Evolutionary conservation across 306 rosid species (phyloP).

Genomic region (Cucumis melo): DNA sequence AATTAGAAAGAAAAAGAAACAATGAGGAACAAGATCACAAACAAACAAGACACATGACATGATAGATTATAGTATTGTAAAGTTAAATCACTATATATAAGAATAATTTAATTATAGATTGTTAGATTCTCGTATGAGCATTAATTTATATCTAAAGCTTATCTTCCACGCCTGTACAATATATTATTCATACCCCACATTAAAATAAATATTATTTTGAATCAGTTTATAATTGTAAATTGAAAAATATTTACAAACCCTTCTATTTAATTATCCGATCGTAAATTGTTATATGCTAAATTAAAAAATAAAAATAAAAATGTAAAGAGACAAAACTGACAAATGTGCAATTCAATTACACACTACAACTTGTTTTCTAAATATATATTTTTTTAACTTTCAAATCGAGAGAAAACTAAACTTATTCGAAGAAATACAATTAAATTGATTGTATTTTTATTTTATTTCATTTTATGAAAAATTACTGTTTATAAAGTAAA

Average conservation of each 20-base stretch:
- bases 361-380: neutral
- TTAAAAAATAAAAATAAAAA: too few relatives aligned
- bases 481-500: too few relatives aligned
- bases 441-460: neutral
- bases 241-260: too few relatives aligned
- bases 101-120: neutral
- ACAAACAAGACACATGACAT: neutral
- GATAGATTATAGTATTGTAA: neutral
- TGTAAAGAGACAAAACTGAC: too few relatives aligned
- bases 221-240: neutral
- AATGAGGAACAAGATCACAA: neutral
- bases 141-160: neutral
- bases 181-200: neutral
- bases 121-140: neutral
- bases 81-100: neutral
- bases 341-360: neutral
- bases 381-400: neutral
- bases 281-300: too few relatives aligned
- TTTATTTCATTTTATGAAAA: too few relatives aligned
- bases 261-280: too few relatives aligned
- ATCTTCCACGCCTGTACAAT: neutral
- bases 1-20: neutral
- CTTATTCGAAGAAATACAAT: too few relatives aligned
- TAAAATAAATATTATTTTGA: neutral
- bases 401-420: neutral